These are phyloP conservation scores for Echites panduratus DNA, from an alignment of 257 asterid genomes.

Conservation along the genomic window DNA sequence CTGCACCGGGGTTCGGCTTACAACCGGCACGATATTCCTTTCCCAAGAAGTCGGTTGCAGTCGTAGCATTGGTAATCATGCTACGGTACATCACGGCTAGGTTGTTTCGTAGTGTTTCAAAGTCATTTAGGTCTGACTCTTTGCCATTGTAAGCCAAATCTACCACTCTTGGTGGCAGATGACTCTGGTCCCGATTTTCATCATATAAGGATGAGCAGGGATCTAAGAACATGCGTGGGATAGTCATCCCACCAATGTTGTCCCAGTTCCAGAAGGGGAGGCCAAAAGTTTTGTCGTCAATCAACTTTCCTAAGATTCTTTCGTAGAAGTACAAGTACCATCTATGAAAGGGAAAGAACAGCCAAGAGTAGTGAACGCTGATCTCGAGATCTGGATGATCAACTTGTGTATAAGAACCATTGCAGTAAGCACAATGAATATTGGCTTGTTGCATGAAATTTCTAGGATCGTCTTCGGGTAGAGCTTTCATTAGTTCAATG, in stretches of 20 bases:
- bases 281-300: slow-evolving; percentile 19
- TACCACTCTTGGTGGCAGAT: background rate
- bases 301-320: slow-evolving; percentile 25
- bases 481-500: slow-evolving; percentile 18
- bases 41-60: slow-evolving; percentile 12
- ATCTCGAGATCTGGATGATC: slow-evolving; percentile 7
- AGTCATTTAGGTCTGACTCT: background rate
- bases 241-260: slow-evolving; percentile 19
- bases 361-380: slow-evolving; percentile 27
- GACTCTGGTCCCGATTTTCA: slow-evolving; percentile 13
- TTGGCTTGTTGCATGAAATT: slow-evolving; percentile 27
- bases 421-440: slow-evolving; percentile 32
- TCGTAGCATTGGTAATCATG: slow-evolving; percentile 16
- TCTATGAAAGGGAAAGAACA: slow-evolving; percentile 31
- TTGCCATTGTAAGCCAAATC: slow-evolving; percentile 13
- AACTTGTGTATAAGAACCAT: slow-evolving; percentile 17
- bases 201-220: slow-evolving; percentile 11
- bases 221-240: slow-evolving; percentile 13
- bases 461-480: slow-evolving; percentile 23
- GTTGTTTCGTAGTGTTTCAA: slow-evolving; percentile 3
- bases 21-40: background rate
- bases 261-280: slow-evolving; percentile 31
- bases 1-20: slow-evolving; percentile 14
- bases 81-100: slow-evolving; percentile 16
- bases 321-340: slow-evolving; percentile 31